phyloP scores from a whole-genome alignment of 2,329 filamentous ascomycete genomes.

The Hortaea sp. region DNA sequence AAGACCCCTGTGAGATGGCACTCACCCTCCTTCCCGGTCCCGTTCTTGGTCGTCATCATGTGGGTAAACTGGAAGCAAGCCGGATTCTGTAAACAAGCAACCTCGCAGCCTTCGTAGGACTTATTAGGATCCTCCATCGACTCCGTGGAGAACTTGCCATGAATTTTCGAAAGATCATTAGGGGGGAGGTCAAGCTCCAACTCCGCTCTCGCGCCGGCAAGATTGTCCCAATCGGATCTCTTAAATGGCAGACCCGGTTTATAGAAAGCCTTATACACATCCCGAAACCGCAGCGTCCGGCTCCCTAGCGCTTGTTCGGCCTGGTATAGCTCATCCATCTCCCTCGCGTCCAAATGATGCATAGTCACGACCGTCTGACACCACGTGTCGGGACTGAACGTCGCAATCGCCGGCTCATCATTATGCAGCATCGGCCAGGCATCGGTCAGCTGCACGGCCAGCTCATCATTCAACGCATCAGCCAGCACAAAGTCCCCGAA shows the following conservation, averaged over 20 bases:
- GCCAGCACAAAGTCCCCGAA: conserved; percentile 17
- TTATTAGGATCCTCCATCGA: conserved; percentile 3
- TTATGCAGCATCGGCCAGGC: conserved; percentile 13
- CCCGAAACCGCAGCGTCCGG: conserved; percentile 3
- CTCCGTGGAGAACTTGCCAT: conserved; percentile 1
- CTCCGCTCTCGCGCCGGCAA: conserved; percentile 3
- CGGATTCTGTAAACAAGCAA: conserved; percentile 8
- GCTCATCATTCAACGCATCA: conserved; percentile 15
- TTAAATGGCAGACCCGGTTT: conserved; percentile 1
- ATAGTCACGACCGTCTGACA: conserved; percentile 17
- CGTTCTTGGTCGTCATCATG: neutral
- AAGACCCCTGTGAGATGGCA: conserved; percentile 15
- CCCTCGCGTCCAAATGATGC: conserved; percentile 12
- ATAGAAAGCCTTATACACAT: conserved; percentile 9
- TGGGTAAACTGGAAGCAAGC: conserved; percentile 14
- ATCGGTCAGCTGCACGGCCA: conserved; percentile 12
- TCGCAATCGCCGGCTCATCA: conserved; percentile 10
- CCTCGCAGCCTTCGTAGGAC: conserved; percentile 6
- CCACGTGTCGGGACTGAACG: conserved; percentile 13
- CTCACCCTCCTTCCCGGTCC: conserved; percentile 2
- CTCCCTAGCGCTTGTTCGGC: conserved; percentile 6
- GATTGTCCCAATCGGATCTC: conserved; percentile 11
- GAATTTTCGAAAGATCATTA: neutral
- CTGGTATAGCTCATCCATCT: conserved; percentile 11
- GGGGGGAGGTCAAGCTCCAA: conserved; percentile 4